Base-by-base conservation (phyloP, 2,329 filamentous ascomycete genomes). In the Lasiodiplodia citricola region DNA sequence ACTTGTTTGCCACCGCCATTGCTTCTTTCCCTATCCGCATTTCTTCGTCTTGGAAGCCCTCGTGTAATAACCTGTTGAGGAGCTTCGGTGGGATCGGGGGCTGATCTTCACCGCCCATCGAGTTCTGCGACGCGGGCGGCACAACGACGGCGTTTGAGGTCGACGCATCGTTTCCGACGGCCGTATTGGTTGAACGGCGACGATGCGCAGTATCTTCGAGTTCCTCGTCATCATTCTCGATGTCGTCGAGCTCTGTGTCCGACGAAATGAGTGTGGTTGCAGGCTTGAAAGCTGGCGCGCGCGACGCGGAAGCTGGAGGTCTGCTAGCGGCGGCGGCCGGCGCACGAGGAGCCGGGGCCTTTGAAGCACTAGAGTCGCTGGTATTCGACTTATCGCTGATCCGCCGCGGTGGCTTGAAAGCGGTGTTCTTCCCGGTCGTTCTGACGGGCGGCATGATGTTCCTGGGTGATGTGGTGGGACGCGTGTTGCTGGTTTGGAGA, bases 1-100 rank as follows among this genome's bases (percentile, higher is more conserved):
- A 98, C 81, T 91, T 93, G 16, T 89, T 91, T 69, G 94, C 87
- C 1, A 94, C 87, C 7, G 83, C 86, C 77, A 94, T 92, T 4
- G 93, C 93, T 75, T 94, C 92, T 74, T 88, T 90, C 8, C 90
- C 90, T 72, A 97, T 89, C 72, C 91, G 86, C 28, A 91, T 94
- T 68, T 87, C 86, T 60, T 91, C 87, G 35, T 91, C 82, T 56
- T 83, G 85, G 76, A 97, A 97, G 77, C 92, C 89, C 73, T 94
- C 89, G 77, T 96, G 91, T 41, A 97, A 83, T 3, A 97, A 82
- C 44, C 89, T 87, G 11, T 92, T 91, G 51, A 97, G 81, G 0
- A 98, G 84, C 54, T 92, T 89, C 3, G 87, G 84, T 0, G 94
- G 92, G 35, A 97, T 91, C 1, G 85, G 77, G 1, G 76, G 74